Conservation (phyloP, 1,284 basidiomycete genomes). For the Omphalotus olearius region DNA sequence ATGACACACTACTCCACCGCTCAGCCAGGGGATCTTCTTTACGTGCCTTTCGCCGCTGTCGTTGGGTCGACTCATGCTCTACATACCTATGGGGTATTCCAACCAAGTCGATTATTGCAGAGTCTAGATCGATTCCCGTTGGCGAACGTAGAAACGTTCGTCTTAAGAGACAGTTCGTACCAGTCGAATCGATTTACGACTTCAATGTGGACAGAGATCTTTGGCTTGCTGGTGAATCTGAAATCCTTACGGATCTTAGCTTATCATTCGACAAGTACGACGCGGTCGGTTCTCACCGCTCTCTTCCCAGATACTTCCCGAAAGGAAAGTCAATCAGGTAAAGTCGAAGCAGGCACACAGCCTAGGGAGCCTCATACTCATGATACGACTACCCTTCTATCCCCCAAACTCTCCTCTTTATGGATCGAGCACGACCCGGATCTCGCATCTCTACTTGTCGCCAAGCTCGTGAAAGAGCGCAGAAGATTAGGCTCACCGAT, state of each 20-base stretch:
- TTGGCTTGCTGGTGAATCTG: slow-evolving; percentile 1
- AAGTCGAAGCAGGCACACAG: background rate
- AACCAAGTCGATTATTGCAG: background rate
- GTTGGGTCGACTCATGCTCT: slow-evolving; percentile 3
- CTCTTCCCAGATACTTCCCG: background rate
- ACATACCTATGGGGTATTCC: slow-evolving; percentile 10
- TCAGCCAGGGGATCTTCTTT: slow-evolving; percentile 5
- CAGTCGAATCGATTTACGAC: slow-evolving; percentile 5
- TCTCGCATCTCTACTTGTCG: slow-evolving; percentile 5
- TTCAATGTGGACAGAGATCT: slow-evolving; percentile 8
- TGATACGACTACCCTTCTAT: slow-evolving; percentile 4
- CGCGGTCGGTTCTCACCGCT: slow-evolving; percentile 10
- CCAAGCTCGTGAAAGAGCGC: slow-evolving; percentile 5
- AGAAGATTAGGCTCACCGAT: slow-evolving; percentile 7
- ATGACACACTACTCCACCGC: slow-evolving; percentile 7
- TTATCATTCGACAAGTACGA: slow-evolving; percentile 6
- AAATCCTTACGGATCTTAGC: slow-evolving; percentile 9
- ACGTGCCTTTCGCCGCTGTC: slow-evolving; percentile 8
- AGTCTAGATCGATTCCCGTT: slow-evolving; percentile 5
- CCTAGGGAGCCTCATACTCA: background rate
- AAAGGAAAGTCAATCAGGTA: background rate
- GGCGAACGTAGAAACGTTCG: slow-evolving; percentile 2
- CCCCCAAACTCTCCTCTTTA: slow-evolving; percentile 5
- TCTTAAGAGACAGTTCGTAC: slow-evolving; percentile 7
- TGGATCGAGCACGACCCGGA: slow-evolving; percentile 10